Conservation (phyloP, 192 early-diverging fungal genomes). For the Coemansia sp. region DNA sequence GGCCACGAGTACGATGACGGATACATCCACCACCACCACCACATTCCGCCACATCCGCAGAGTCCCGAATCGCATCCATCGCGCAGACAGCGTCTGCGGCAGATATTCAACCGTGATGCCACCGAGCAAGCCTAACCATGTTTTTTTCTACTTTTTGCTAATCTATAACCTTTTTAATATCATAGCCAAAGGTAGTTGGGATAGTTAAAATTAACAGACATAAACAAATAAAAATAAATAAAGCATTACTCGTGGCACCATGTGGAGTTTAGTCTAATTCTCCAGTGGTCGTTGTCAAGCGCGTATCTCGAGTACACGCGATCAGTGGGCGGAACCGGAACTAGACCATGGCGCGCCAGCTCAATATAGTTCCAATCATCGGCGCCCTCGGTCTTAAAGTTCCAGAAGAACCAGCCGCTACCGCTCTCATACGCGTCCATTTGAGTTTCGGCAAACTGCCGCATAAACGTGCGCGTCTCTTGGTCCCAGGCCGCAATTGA, state of each 20-base stretch:
- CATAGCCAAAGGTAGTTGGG: neutral
- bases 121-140: too few relatives aligned
- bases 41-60: neutral
- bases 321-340: constrained; percentile 52
- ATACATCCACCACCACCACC: neutral
- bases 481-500: constrained; percentile 45
- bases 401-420: constrained; percentile 73
- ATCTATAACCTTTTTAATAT: neutral
- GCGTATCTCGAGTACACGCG: constrained; percentile 40
- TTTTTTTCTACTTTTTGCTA: neutral
- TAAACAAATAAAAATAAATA: constrained; percentile 1
- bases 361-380: constrained; percentile 72
- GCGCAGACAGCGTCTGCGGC: constrained; percentile 21
- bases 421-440: constrained; percentile 66
- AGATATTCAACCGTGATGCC: constrained; percentile 4
- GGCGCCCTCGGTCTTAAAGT: constrained; percentile 67
- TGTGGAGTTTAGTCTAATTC: constrained; percentile 25
- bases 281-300: constrained; percentile 29
- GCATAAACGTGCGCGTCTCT: constrained; percentile 54
- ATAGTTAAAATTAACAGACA: neutral
- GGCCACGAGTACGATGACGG: neutral
- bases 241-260: constrained; percentile 20
- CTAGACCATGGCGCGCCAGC: constrained; percentile 59
- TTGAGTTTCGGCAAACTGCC: constrained; percentile 59
- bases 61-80: constrained; percentile 4